Percentiles rank a stretch among this genome's conserved stretches.
phyloP scores from a whole-genome alignment of 345 rosid species.

The Mangifera indica region DNA sequence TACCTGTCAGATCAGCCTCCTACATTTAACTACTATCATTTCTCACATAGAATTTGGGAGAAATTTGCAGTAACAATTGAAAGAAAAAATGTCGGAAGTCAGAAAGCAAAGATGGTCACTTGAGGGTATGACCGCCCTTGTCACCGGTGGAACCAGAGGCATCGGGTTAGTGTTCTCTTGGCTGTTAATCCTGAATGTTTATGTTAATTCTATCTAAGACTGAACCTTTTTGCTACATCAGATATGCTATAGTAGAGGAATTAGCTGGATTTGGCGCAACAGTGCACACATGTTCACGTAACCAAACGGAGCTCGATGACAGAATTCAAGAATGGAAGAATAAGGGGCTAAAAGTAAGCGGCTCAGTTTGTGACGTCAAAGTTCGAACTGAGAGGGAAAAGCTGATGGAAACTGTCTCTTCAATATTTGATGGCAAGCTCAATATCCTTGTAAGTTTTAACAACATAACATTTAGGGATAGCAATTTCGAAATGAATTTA shows the following conservation, averaged over 20 bases:
- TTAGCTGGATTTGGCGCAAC: conserved; percentile 16
- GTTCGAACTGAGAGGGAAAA: conserved; percentile 36
- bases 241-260: conserved; percentile 17
- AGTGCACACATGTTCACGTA: conserved; percentile 16
- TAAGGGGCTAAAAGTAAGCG: conserved; percentile 47
- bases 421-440: conserved; percentile 51
- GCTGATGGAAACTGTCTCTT: conserved; percentile 41
- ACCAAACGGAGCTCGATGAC: not conserved
- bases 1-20: no score
- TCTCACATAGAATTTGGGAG: not conserved
- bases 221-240: no score
- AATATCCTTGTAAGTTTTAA: conserved; percentile 51
- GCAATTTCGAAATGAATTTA: no score
- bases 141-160: conserved; percentile 35
- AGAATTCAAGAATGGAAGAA: conserved; percentile 39
- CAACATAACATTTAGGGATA: no score
- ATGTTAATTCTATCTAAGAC: no score
- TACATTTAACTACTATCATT: no score
- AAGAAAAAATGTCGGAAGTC: conserved; percentile 2
- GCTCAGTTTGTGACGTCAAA: conserved; percentile 56
- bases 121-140: conserved; percentile 27
- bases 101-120: conserved; percentile 28
- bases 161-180: conserved; percentile 21
- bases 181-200: not conserved
- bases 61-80: not conserved